Base-by-base conservation (phyloP, 768 basidiomycete species). In the Kwoniella bestiolae region DNA sequence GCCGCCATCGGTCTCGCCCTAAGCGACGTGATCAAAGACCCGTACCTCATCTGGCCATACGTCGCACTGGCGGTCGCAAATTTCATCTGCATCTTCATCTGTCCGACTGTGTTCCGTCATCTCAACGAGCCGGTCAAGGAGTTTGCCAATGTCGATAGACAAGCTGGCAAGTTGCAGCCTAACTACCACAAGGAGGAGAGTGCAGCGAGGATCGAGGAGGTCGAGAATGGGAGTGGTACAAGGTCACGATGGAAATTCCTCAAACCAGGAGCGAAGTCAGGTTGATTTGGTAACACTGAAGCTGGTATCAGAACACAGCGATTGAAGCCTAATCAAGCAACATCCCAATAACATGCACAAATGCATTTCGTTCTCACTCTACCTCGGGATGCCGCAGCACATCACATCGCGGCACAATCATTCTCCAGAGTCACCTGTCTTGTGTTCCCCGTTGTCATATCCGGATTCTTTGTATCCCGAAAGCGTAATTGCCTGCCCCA, bases 41-140 rank as follows among this genome's bases (percentile, higher is more conserved):
- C 80, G 4, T 70, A 79, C 68, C 67, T 81, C 41, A 77, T 77
- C 55, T 77, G 74, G 75, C 66, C 70, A 7, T 71, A 65, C 26
- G 66, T 73, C 56, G 76, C 70, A n/a, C 65, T 78, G 28, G 75
- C 76, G 18, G 28, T 52, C 44, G 70, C 69, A 3, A 65, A 49
- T 47, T 73, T 76, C 65, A n/a, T 75, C 51, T 64, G 66, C 60
- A 32, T 70, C 67, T 55, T 75, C 59, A 34, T 63, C 32, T 70
- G 75, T 59, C 74, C 74, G 5, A 72, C 65, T n/a, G 58, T 71
- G 46, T 78, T 74, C 71, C 46, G 49, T 38, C 69, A 78, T 55
- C 71, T 78, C 44, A 66, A 76, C 62, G 65, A 70, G n/a, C 71
- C 75, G 14, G 58, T 71, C 41, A 21, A 21, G 3, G 44, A 57